These are phyloP conservation scores for Beauveria medogensis DNA, from an alignment of 2,329 filamentous ascomycete species.

Conservation along the genomic window DNA sequence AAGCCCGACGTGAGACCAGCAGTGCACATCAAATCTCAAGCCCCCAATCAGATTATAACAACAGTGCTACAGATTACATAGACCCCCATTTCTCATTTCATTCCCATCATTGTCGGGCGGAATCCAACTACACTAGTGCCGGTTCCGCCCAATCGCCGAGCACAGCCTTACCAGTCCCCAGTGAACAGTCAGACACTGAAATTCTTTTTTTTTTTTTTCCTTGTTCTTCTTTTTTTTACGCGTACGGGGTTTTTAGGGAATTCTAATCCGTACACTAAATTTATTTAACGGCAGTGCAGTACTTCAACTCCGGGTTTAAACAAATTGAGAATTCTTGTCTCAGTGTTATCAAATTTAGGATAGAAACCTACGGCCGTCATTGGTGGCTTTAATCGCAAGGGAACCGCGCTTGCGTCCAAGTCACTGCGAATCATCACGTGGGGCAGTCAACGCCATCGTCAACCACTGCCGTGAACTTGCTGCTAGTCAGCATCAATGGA, in stretches of 20 bases:
- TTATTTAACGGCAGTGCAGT: too few relatives aligned
- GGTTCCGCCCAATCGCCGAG: not conserved
- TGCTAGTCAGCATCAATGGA: not conserved
- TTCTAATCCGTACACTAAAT: too few relatives aligned
- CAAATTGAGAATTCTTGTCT: too few relatives aligned
- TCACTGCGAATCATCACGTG: not conserved
- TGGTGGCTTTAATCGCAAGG: not conserved
- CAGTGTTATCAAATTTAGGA: too few relatives aligned
- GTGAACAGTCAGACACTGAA: too few relatives aligned
- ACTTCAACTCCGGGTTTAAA: too few relatives aligned
- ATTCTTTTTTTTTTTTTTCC: too few relatives aligned
- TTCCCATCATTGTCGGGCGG: not conserved
- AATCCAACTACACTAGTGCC: not conserved
- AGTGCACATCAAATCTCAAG: not conserved
- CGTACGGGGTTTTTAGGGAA: too few relatives aligned
- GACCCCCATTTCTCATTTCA: slow-evolving; percentile 2
- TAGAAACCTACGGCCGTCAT: too few relatives aligned
- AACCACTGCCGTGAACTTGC: not conserved
- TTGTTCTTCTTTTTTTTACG: too few relatives aligned
- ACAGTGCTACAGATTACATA: not conserved
- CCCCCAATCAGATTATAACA: not conserved
- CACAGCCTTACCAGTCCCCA: not conserved
- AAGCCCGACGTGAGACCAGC: not conserved
- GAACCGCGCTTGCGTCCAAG: not conserved
- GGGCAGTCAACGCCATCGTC: not conserved